Evolutionary conservation across 208 protist genomes (phyloP).

Genomic region (Novymonas esmeraldas): DNA sequence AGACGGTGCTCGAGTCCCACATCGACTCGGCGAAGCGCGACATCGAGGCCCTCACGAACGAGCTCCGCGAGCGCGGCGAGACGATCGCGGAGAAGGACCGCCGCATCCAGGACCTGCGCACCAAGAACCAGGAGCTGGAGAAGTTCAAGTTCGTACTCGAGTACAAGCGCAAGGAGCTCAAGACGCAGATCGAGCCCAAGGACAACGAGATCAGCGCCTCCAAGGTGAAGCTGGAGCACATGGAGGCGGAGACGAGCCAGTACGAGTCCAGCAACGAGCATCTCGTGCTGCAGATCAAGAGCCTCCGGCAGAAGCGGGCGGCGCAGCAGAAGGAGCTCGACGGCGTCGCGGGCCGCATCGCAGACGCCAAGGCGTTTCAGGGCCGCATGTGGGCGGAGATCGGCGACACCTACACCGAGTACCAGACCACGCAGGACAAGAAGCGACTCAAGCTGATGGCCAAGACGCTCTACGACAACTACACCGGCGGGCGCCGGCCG

Average conservation of each 20-base stretch:
- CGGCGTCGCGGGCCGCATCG: conserved; percentile 65
- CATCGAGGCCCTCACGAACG: conserved; percentile 91
- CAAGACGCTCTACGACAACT: conserved; percentile 93
- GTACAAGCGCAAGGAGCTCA: conserved; percentile 98
- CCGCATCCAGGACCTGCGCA: conserved; percentile 96
- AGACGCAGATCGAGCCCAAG: conserved; percentile 97
- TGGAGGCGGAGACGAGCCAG: conserved; percentile 93
- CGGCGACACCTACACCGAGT: conserved; percentile 66
- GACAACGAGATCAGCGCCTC: conserved; percentile 94
- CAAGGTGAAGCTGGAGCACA: conserved; percentile 95
- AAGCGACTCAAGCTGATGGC: conserved; percentile 91
- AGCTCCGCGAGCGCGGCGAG: conserved; percentile 94
- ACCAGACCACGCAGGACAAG: conserved; percentile 36
- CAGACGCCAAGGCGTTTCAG: conserved; percentile 81
- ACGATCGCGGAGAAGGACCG: conserved; percentile 97
- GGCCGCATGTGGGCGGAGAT: conserved; percentile 91
- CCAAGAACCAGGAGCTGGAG: conserved; percentile 98
- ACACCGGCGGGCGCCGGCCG: conserved; percentile 58
- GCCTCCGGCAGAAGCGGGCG: conserved; percentile 93
- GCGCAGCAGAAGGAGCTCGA: conserved; percentile 93
- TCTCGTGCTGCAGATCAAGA: conserved; percentile 93
- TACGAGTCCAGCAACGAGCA: conserved; percentile 94
- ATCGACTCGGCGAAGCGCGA: conserved; percentile 95
- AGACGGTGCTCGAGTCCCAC: conserved; percentile 87
- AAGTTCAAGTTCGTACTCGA: conserved; percentile 99